Evolutionary conservation across 257 asterid species (phyloP).

Genomic region (Anisodus acutangulus): DNA sequence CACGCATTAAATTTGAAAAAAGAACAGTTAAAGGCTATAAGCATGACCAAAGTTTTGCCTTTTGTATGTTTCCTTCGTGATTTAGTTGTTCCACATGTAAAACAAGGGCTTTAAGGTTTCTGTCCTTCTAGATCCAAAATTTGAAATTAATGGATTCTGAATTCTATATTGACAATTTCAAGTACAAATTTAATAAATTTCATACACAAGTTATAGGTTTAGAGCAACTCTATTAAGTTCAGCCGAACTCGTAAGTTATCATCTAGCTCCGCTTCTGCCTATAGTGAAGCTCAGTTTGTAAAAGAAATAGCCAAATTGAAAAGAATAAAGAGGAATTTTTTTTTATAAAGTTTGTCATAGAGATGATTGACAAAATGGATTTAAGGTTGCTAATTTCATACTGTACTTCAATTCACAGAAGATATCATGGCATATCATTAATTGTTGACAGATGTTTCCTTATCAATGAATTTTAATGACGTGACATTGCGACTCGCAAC

Average conservation of each 20-base stretch:
- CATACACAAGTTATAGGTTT: not conserved
- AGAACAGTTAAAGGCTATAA: constrained; percentile 1
- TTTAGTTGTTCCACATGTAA: not conserved
- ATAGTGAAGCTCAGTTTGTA: not conserved
- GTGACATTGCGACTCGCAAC: not conserved
- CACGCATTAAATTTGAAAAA: constrained; percentile 27
- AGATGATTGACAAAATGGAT: not conserved
- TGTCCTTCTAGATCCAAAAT: not conserved
- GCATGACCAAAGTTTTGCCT: constrained; percentile 29
- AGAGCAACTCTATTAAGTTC: not conserved
- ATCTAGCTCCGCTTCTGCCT: not conserved
- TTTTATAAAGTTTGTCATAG: not conserved
- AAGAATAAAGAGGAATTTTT: not conserved
- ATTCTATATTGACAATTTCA: not conserved
- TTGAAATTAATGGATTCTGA: not conserved
- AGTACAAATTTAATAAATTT: not conserved
- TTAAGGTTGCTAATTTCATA: not conserved
- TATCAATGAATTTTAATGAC: not conserved
- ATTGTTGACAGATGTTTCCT: not conserved
- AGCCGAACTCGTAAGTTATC: not conserved
- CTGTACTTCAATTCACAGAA: not conserved
- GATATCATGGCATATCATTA: not conserved
- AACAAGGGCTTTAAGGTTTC: not conserved
- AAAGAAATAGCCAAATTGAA: not conserved
- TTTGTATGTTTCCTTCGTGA: constrained; percentile 5